Evolutionary conservation across 2,329 filamentous ascomycete genomes (phyloP), one percentile per base, ranked within the genome.

Genomic region (Hawksworthiomyces lignivorus): DNA sequence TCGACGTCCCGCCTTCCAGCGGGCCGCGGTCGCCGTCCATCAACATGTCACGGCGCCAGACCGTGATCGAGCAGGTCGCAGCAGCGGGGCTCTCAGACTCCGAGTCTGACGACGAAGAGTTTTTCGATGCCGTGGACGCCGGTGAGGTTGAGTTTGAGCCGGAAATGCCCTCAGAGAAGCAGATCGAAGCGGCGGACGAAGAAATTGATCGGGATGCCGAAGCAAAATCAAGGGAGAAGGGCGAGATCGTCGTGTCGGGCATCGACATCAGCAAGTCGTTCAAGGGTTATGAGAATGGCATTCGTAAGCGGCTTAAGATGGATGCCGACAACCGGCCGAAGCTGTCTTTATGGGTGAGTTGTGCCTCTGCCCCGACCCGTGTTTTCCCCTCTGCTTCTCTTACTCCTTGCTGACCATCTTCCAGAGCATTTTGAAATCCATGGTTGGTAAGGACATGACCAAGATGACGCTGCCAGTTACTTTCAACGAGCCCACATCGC

Each of bases 391-490:
- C 9, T 15, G 8, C 24, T 21, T 22, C 12, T 24, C 14, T 26
- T 22, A 11, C 6, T 22, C n/a, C 12, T 12, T 8, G 24, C 24
- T 26, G 12, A 26, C 24, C 4, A 24, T n/a, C 20, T 3, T 31
- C 21, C 50, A 96, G 89, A 84, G 84, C 51, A 96, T 98, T 53
- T 69, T 98, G 49, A 98, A 97, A 68, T 97, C 90, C 18, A 97
- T 98, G 92, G 95, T 98, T 63, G 92, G 92, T 49, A 97, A 98
- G 62, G 92, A 98, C 58, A 97, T 98, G 92, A 97, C 92, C 28
- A 97, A 94, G 69, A 98, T 98, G 90, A 97, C 92, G 0, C 69
- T 98, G 17, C 92, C 92, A 0, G 92, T 98, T 3, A 95, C 92
- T 1, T 97, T 98, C 70, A 98, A 98, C 64, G 92, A 98, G 62